Conservation (phyloP, 352 stramenopile species). For the Phytophthora pseudosyringae region DNA sequence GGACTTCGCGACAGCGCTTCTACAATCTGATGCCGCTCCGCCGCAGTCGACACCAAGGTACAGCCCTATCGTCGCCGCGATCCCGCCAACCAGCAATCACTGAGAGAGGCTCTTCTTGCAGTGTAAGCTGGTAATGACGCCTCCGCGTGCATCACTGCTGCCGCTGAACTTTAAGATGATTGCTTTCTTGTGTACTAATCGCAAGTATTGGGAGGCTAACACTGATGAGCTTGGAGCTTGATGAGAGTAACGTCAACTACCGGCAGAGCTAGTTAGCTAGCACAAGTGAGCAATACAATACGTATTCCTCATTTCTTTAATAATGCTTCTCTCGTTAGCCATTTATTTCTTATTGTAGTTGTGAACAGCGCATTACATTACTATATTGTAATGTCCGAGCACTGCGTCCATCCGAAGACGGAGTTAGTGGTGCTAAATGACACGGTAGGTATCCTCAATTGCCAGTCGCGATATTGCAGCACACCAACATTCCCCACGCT, state of each 20-base stretch:
- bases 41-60: not conserved
- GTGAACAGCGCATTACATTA: too few relatives aligned
- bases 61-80: not conserved
- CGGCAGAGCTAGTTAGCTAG: not conserved
- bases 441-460: too few relatives aligned
- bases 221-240: not conserved
- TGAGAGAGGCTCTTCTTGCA: not conserved
- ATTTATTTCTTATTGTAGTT: not conserved
- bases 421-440: too few relatives aligned
- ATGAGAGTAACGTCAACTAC: not conserved
- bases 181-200: not conserved
- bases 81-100: not conserved
- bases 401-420: too few relatives aligned
- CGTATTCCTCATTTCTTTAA: not conserved
- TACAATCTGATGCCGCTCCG: not conserved
- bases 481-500: too few relatives aligned
- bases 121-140: not conserved
- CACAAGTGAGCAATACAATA: constrained; percentile 9
- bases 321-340: not conserved
- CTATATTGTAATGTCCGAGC: too few relatives aligned
- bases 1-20: not conserved
- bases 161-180: constrained; percentile 4
- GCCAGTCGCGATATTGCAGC: too few relatives aligned
- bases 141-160: not conserved
- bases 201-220: not conserved